phyloP scores from a whole-genome alignment of 306 rosid genomes.

The Luffa aegyptiaca region DNA sequence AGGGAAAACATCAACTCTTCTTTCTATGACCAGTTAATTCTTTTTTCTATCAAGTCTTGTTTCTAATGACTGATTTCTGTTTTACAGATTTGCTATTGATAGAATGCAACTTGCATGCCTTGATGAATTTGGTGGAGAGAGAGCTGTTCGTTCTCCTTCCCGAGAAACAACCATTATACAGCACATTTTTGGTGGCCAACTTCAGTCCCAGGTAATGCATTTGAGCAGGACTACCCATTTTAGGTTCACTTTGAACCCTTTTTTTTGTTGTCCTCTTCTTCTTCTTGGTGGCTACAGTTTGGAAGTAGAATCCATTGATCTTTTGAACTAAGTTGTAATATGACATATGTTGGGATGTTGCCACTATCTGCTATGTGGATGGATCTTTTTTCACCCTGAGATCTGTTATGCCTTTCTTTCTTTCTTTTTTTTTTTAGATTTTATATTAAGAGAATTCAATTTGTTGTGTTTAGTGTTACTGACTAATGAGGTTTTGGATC shows the following conservation, averaged over 20 bases:
- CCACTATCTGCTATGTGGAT: background rate
- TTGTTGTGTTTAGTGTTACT: conserved; percentile 9
- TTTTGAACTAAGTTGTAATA: background rate
- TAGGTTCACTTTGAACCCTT: background rate
- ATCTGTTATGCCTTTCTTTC: background rate
- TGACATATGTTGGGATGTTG: background rate
- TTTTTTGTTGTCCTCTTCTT: background rate
- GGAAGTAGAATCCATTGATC: background rate
- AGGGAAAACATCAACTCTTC: background rate
- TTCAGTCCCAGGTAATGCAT: conserved; percentile 75
- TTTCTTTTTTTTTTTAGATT: background rate
- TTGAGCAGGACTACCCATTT: background rate
- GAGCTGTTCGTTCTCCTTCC: conserved; percentile 46
- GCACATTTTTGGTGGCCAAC: conserved; percentile 87
- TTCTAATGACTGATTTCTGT: background rate
- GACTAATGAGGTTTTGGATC: background rate
- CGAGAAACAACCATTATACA: conserved; percentile 90
- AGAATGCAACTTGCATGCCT: conserved; percentile 95
- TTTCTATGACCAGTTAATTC: background rate
- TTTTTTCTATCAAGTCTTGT: background rate
- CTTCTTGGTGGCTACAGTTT: background rate
- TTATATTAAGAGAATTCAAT: background rate
- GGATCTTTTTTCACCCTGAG: background rate
- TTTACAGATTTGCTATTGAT: conserved; percentile 75
- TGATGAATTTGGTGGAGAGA: conserved; percentile 94